These are phyloP conservation scores for Sporothrix phasma DNA, from an alignment of 2,329 filamentous ascomycete species.

Conservation along the genomic window DNA sequence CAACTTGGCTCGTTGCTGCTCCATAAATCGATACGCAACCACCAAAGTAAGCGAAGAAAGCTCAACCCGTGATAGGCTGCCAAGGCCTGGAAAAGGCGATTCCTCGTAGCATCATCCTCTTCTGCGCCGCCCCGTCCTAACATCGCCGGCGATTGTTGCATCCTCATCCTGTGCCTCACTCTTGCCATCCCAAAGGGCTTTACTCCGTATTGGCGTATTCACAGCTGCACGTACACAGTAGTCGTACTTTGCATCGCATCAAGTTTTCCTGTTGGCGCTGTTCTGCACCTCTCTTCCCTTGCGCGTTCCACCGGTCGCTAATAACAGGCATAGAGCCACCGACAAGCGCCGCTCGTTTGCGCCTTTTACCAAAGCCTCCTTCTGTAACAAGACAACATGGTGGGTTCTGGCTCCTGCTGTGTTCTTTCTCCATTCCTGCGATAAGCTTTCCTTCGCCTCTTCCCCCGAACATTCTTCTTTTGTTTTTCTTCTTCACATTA, in stretches of 20 bases:
- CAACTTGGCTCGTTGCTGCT: no score
- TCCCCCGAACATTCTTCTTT: background rate
- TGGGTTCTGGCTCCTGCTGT: constrained; percentile 1
- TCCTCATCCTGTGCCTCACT: background rate
- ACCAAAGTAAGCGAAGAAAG: no score
- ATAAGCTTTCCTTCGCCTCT: background rate
- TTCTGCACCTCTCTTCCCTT: background rate
- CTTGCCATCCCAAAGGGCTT: no score
- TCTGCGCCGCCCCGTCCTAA: no score
- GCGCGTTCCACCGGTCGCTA: background rate
- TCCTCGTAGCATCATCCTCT: no score
- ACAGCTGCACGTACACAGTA: no score
- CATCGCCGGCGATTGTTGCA: no score
- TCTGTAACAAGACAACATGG: background rate
- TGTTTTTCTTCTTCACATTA: background rate
- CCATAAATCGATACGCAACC: no score
- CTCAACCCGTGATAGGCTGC: no score
- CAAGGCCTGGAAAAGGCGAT: no score
- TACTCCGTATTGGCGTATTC: no score
- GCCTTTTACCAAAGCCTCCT: background rate
- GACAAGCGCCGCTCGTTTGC: background rate
- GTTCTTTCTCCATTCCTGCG: background rate
- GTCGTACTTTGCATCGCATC: background rate
- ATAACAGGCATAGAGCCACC: background rate
- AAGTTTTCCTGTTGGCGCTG: background rate